Conservation (phyloP, 164 flowering plant genomes). For the Nymphaea thermarum region DNA sequence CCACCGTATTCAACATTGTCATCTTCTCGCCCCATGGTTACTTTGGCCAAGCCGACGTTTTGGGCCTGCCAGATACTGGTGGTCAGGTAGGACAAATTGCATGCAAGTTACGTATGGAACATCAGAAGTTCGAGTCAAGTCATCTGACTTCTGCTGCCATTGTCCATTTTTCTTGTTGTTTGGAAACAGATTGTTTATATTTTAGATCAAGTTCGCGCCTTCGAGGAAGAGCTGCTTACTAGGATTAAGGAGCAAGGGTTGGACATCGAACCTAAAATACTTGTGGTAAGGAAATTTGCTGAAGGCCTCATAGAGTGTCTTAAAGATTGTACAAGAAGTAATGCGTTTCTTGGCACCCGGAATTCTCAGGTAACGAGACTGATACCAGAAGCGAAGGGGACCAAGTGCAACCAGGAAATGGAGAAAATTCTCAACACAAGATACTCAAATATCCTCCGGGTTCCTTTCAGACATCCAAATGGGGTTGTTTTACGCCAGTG, state of each 20-base stretch:
- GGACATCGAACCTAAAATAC: conserved; percentile 63
- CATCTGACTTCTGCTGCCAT: background rate
- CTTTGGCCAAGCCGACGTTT: conserved; percentile 88
- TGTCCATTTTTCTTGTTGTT: background rate
- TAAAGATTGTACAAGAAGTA: background rate
- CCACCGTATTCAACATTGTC: conserved; percentile 62
- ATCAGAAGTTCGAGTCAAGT: no score
- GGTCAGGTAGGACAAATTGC: conserved; percentile 56
- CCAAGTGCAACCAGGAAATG: conserved; percentile 75
- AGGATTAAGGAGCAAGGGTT: conserved; percentile 84
- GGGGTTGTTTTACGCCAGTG: conserved; percentile 54
- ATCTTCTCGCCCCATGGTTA: conserved; percentile 89
- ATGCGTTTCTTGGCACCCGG: background rate
- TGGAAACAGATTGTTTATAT: conserved; percentile 71
- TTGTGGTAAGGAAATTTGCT: conserved; percentile 47
- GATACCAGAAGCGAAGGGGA: conserved; percentile 85
- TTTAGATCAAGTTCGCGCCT: conserved; percentile 88
- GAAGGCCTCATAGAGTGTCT: background rate
- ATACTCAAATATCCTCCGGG: conserved; percentile 68
- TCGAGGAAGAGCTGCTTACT: conserved; percentile 74
- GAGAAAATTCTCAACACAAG: conserved; percentile 60
- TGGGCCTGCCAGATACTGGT: conserved; percentile 96
- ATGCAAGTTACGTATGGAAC: no score
- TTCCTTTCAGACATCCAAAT: conserved; percentile 70
- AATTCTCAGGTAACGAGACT: conserved; percentile 63